Evolutionary conservation across 169 alveolate species (phyloP), one percentile per base, ranked within the genome.

Genomic region (Sarcocystis neurona): DNA sequence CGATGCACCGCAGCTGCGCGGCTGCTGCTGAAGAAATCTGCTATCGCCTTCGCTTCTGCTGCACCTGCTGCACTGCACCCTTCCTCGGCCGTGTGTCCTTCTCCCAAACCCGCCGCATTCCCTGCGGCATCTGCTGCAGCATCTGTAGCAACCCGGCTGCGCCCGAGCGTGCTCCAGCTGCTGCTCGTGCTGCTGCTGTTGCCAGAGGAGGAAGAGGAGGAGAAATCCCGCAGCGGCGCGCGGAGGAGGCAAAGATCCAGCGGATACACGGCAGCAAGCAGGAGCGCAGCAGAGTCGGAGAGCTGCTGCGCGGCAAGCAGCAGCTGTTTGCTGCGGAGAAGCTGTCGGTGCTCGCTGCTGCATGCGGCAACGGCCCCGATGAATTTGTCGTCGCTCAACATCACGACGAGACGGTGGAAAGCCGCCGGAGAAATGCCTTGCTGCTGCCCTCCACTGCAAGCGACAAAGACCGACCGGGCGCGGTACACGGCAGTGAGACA

Each of bases 281-380:
- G 79, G 75, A 86, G 79, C 41, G 87, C 90, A 27, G 86, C 72
- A 41, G 90, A 72, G 37, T 82, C 90, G 0, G 86, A 85, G 30
- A 86, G 77, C 87, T 86, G 84, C 79, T 86, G 90, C 79, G 85
- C 90, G 66, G 66, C 79, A 60, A 80, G 90, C 60, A 72, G 90
- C 77, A 86, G 90, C 66, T 79, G 63, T 47, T 75, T 58, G 68
- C 90, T 86, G 56, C 75, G 90, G 79, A 86, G 90, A 75, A 86
- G 79, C 27, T 66, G 79, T n/a, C 86, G 85, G 20, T 82, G 44
- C 84, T 86, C 90, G 79, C 90, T 75, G 86, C 90, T 86, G 90
- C 90, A 48, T 23, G 90, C 90, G 8, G 90, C 90, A 0, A 86
- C 79, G 48, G 90, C 90, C 66, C 90, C 90, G 47, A 80, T 60